Base-by-base conservation (phyloP, 306 rosid genomes). In the Vicia faba region DNA sequence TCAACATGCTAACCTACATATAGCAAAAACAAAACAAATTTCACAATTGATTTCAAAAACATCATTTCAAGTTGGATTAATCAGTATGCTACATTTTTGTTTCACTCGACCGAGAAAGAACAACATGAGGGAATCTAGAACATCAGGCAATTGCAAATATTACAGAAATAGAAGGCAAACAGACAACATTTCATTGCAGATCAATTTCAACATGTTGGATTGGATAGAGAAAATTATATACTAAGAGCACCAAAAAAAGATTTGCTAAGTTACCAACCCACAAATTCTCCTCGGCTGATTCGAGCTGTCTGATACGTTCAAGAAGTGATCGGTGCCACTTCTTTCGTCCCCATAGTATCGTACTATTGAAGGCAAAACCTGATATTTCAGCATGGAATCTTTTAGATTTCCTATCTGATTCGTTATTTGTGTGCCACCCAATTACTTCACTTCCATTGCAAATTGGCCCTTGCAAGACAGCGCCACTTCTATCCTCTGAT, bases 351-450 rank as follows among this genome's bases (percentile, higher is more conserved):
- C 96, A 92, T 5, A 92, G 83, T 72, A 89, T 83, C 7, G 98
- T 84, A 75, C 96, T 92, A 72, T 87, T 89, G 75, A 92, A 92
- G 73, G 98, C 97, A 77, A 93, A 89, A 51, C 98, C 97, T 4
- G 89, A 63, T 69, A 93, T 58, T 18, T 83, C 88, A 82, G 93
- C 80, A 75, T 84, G 87, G 74, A 92, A 92, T 69, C 96, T 82
- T 60, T 59, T 78, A 50, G 69, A 71, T 61, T 78, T 83, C 66
- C 45, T 31, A 63, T 71, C 56, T 64, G 86, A 66, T 55, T 85
- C 95, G 75, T 66, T 66, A 45, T 66, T 66, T 41, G 69, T 25
- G 58, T 89, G 92, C 98, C 98, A 93, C 64, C 98, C 98, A 40
- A 84, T 81, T 39, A 93, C 95, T 83, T 51, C 82, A 61, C 75